Base-by-base conservation (phyloP, 176 grass and related monocot species). In the Oryza coarctata region DNA sequence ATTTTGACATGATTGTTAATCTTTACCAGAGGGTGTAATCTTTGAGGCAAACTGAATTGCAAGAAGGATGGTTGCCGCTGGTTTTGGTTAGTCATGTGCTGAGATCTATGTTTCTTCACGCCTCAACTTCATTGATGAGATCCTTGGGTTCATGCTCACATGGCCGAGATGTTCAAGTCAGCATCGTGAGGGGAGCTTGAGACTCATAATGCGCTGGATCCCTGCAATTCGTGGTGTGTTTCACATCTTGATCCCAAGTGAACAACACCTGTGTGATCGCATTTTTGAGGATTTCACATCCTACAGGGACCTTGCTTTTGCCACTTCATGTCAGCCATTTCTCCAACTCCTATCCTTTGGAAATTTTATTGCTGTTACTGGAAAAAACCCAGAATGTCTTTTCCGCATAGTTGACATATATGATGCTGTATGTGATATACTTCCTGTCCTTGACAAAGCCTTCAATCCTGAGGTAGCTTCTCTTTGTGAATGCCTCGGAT, bases 331-430 rank as follows among this genome's bases (percentile, higher is more conserved):
- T 73, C 63, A 70, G 47, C 76, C 85, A 20, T 70, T 87, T 55
- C 35, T 83, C 22, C 55, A 70, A 22, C 71, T 81, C 64, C 38
- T 91, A 34, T 87, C 81, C 57, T 78, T 87, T 4, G 81, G 65
- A 17, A 55, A 85, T 9, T 73, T 63, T 55, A 31, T 87, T 63
- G 81, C 85, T 14, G 75, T 43, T 23, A 12, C 65, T 52, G 76
- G 80, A 61, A 71, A 83, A 15, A 75, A 73, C 1, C 89, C 89
- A 0, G 89, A 84, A 40, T 80, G 89, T 55, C 85, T 91, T 11
- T 87, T 91, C 81, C 72, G 81, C 34, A 40, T 91, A 22, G 12
- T 91, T 23, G 89, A 91, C 81, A 91, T 91, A 85, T 87, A 85
- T 75, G 85, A 91, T 69, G 57, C 71, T 44, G 45, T 91, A 63